Percentiles rank a stretch among this genome's conserved stretches.
Evolutionary conservation across 179 eudicot genomes (phyloP).

Genomic region (Silene coronaria): DNA sequence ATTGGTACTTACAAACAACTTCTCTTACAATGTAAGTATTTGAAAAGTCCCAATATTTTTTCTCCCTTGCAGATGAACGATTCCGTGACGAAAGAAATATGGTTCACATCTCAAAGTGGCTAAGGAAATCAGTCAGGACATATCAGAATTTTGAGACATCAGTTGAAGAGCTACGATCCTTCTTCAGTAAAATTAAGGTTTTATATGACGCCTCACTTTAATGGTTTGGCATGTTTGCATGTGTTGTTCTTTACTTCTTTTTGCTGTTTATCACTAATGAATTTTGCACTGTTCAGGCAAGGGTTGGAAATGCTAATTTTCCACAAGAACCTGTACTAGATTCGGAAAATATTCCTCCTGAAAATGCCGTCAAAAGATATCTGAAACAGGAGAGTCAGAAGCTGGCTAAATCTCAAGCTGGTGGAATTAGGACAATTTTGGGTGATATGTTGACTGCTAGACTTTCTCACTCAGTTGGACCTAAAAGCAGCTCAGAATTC

Average conservation of each 20-base stretch:
- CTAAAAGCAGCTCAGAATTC: conserved; percentile 29
- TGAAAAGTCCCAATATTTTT: background rate
- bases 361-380: conserved; percentile 23
- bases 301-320: conserved; percentile 32
- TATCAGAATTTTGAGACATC: conserved; percentile 56
- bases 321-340: conserved; percentile 34
- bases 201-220: background rate
- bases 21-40: background rate
- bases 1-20: background rate
- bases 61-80: conserved; percentile 64
- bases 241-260: background rate
- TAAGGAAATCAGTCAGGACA: conserved; percentile 73
- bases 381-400: conserved; percentile 33
- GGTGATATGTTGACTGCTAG: conserved; percentile 20
- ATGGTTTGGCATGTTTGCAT: conserved; percentile 1
- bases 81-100: conserved; percentile 65
- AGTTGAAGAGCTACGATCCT: conserved; percentile 54
- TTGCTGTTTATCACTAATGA: background rate
- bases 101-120: conserved; percentile 79
- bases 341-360: conserved; percentile 31
- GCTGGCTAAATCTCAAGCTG: conserved; percentile 24
- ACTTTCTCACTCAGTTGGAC: conserved; percentile 23
- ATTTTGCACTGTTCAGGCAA: conserved; percentile 36
- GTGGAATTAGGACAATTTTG: conserved; percentile 27
- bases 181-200: conserved; percentile 71